Percentiles rank a stretch among this genome's conserved stretches.
These are phyloP conservation scores for Brassica incana DNA, from an alignment of 345 rosid genomes.

Conservation along the genomic window DNA sequence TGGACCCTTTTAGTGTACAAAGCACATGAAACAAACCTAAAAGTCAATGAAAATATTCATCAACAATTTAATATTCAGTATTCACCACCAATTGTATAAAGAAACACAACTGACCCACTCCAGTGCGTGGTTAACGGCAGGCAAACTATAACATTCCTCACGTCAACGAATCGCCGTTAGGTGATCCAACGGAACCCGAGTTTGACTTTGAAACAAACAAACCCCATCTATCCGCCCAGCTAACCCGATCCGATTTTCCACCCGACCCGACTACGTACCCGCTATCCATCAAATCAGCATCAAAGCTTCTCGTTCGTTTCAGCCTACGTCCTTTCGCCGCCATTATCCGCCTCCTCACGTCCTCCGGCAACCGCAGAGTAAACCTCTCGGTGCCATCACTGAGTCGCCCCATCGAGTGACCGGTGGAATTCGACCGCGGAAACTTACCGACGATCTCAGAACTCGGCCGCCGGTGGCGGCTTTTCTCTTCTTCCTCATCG, in stretches of 20 bases:
- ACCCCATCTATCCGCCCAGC: slow-evolving; percentile 34
- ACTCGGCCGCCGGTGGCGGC: slow-evolving; percentile 11
- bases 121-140: not conserved
- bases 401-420: slow-evolving; percentile 48
- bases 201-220: slow-evolving; percentile 34
- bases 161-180: slow-evolving; percentile 22
- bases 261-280: slow-evolving; percentile 21
- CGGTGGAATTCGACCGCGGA: slow-evolving; percentile 58
- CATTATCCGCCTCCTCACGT: slow-evolving; percentile 37
- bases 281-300: slow-evolving; percentile 30
- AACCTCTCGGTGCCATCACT: slow-evolving; percentile 42
- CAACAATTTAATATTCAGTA: not conserved
- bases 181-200: slow-evolving; percentile 24
- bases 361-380: slow-evolving; percentile 57
- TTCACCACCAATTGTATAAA: not conserved
- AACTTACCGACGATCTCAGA: slow-evolving; percentile 34
- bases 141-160: slow-evolving; percentile 20
- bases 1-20: not conserved
- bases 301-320: slow-evolving; percentile 49
- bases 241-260: slow-evolving; percentile 4
- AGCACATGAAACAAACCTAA: not conserved
- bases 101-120: not conserved
- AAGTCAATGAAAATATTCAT: not conserved
- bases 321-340: slow-evolving; percentile 36
- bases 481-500: slow-evolving; percentile 1